Percentiles rank a stretch among this genome's conserved stretches.
Conservation (phyloP, 2,329 filamentous ascomycete species). For the Scedosporium minutisporum region DNA sequence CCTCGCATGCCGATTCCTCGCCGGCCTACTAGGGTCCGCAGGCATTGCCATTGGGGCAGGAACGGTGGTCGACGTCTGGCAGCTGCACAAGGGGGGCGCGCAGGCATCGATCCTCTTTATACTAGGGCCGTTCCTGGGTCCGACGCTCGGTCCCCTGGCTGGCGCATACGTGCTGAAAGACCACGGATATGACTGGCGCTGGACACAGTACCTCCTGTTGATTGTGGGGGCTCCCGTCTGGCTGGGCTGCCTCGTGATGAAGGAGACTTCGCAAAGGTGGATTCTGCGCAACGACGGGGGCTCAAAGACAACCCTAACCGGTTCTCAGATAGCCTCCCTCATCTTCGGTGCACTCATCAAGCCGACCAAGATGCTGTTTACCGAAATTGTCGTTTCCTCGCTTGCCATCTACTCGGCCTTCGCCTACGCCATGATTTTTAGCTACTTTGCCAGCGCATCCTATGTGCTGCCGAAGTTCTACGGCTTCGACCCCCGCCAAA, state of each 20-base stretch:
- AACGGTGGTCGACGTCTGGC: conserved; percentile 53
- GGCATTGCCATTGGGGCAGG: conserved; percentile 69
- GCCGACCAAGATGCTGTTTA: conserved; percentile 13
- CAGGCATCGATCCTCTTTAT: conserved; percentile 68
- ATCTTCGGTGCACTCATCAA: conserved; percentile 7
- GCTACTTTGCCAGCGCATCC: conserved; percentile 35
- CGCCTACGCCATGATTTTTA: conserved; percentile 39
- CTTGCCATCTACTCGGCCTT: conserved; percentile 55
- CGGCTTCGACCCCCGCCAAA: conserved; percentile 8
- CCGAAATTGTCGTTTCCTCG: conserved; percentile 56
- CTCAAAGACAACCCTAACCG: conserved; percentile 1
- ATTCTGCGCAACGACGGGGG: conserved; percentile 8
- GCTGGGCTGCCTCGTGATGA: conserved; percentile 1
- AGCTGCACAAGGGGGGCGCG: conserved; percentile 55
- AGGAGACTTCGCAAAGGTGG: conserved; percentile 10
- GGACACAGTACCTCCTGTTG: conserved; percentile 15
- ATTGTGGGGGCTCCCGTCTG: conserved; percentile 9
- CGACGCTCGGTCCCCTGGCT: conserved; percentile 35
- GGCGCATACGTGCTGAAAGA: conserved; percentile 30
- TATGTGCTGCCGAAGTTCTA: conserved; percentile 11
- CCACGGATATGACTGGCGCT: conserved; percentile 12
- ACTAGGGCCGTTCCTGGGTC: conserved; percentile 54
- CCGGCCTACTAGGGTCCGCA: conserved; percentile 60
- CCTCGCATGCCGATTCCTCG: conserved; percentile 57
- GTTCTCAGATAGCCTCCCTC: neutral